Percentiles rank a stretch among this genome's conserved stretches.
Conservation (phyloP, 805 yeast species). For the Metschnikowia lachancei region DNA sequence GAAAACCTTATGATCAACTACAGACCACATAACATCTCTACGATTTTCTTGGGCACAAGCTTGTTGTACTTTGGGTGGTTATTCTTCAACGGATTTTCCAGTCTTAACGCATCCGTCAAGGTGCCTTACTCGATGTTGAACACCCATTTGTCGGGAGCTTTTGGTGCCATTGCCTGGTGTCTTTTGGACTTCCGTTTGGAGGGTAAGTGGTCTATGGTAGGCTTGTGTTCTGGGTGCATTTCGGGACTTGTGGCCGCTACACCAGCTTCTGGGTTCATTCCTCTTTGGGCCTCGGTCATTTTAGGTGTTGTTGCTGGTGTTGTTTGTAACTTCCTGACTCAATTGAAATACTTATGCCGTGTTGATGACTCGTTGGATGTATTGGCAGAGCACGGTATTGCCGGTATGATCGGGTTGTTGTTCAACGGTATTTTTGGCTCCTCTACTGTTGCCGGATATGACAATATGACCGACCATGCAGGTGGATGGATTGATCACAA, state of each 20-base stretch:
- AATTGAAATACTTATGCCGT: constrained; percentile 71
- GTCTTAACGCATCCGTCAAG: constrained; percentile 75
- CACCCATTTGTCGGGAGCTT: constrained; percentile 83
- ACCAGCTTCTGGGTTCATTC: constrained; percentile 87
- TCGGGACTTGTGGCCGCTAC: constrained; percentile 97
- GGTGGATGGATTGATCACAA: constrained; percentile 95
- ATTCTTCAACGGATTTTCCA: constrained; percentile 90
- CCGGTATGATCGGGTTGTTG: constrained; percentile 87
- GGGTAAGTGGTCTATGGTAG: constrained; percentile 91
- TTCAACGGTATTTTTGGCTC: constrained; percentile 89
- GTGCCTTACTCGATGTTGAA: constrained; percentile 90
- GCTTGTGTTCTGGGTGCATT: constrained; percentile 90
- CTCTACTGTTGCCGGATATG: constrained; percentile 85
- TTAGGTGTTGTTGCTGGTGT: constrained; percentile 80
- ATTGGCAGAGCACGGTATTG: constrained; percentile 98
- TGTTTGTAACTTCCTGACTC: constrained; percentile 86
- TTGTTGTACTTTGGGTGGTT: constrained; percentile 95
- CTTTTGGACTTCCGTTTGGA: constrained; percentile 84
- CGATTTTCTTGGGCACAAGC: constrained; percentile 84
- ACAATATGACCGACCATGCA: constrained; percentile 74
- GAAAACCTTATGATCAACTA: constrained; percentile 78
- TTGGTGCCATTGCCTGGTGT: constrained; percentile 93
- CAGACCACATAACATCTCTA: constrained; percentile 92
- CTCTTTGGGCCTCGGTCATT: constrained; percentile 86
- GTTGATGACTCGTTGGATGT: constrained; percentile 95